phyloP scores from a whole-genome alignment of 1,139 yeast species.

The Kurtzmaniella quercitrusa region DNA sequence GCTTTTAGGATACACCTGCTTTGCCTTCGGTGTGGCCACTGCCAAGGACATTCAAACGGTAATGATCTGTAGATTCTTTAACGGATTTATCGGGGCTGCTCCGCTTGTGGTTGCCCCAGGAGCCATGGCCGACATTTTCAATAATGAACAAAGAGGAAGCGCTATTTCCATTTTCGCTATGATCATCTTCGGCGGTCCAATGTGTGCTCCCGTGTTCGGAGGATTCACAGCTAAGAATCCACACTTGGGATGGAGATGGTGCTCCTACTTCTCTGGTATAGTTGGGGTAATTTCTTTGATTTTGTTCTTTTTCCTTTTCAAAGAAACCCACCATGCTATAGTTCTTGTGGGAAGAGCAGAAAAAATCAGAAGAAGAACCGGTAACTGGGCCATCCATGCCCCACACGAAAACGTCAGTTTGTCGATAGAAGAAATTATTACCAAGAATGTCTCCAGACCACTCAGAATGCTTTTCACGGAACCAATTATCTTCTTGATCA shows the following conservation, averaged over 20 bases:
- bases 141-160: slow-evolving; percentile 57
- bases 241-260: slow-evolving; percentile 50
- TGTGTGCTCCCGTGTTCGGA: slow-evolving; percentile 62
- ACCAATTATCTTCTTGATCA: slow-evolving; percentile 65
- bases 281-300: slow-evolving; percentile 30
- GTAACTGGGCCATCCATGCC: slow-evolving; percentile 74
- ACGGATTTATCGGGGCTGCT: slow-evolving; percentile 75
- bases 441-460: slow-evolving; percentile 66
- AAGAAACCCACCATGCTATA: slow-evolving; percentile 41
- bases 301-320: slow-evolving; percentile 21
- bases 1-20: slow-evolving; percentile 50
- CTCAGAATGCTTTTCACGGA: slow-evolving; percentile 59
- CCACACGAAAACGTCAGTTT: slow-evolving; percentile 68
- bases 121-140: slow-evolving; percentile 71
- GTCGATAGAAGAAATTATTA: slow-evolving; percentile 54
- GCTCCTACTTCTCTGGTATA: slow-evolving; percentile 45
- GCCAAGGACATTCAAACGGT: slow-evolving; percentile 71
- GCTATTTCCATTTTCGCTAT: slow-evolving; percentile 64
- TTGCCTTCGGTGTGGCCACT: slow-evolving; percentile 68
- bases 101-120: slow-evolving; percentile 84
- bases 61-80: slow-evolving; percentile 68
- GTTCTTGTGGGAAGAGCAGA: slow-evolving; percentile 55
- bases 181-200: slow-evolving; percentile 72
- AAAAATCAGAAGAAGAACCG: slow-evolving; percentile 43
- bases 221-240: slow-evolving; percentile 20